phyloP scores from a whole-genome alignment of 352 stramenopile genomes.

The Globisporangium nagaii region DNA sequence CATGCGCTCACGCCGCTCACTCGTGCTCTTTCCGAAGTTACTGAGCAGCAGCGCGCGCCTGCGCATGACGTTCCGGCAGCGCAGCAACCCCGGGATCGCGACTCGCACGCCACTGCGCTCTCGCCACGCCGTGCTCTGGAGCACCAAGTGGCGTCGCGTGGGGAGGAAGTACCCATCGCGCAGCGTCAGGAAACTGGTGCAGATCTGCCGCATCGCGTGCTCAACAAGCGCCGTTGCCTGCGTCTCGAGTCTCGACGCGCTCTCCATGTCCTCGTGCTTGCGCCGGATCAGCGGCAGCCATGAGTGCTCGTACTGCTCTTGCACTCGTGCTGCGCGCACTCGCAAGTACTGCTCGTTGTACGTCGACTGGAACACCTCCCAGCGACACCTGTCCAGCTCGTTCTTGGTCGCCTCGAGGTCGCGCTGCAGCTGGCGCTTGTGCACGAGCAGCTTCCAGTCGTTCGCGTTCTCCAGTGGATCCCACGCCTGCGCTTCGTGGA shows the following conservation, averaged over 20 bases:
- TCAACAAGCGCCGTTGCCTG: constrained; percentile 18
- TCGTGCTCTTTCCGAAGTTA: constrained; percentile 12
- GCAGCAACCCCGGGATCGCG: constrained; percentile 39
- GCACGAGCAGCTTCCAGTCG: constrained; percentile 59
- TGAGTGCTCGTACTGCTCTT: constrained; percentile 27
- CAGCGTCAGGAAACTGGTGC: constrained; percentile 31
- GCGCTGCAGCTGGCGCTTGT: constrained; percentile 51
- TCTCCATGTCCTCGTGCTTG: constrained; percentile 18
- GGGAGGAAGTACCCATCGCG: constrained; percentile 35
- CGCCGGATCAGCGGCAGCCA: constrained; percentile 22
- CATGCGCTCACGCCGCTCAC: constrained; percentile 17
- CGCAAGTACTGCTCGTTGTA: constrained; percentile 52
- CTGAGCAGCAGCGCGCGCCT: constrained; percentile 29
- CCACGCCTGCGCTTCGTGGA: constrained; percentile 66
- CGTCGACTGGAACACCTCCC: constrained; percentile 54
- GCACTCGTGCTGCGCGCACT: constrained; percentile 20
- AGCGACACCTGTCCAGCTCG: constrained; percentile 35
- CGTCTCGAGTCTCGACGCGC: constrained; percentile 23
- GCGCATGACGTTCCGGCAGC: constrained; percentile 34
- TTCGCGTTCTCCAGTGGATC: constrained; percentile 80
- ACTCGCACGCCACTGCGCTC: constrained; percentile 19
- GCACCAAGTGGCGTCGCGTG: constrained; percentile 40
- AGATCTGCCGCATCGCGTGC: constrained; percentile 30
- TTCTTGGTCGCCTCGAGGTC: constrained; percentile 24
- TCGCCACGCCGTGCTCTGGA: constrained; percentile 33